These are phyloP conservation scores for Cyberlindnera maclurae DNA, from an alignment of 805 yeast genomes.

Conservation along the genomic window DNA sequence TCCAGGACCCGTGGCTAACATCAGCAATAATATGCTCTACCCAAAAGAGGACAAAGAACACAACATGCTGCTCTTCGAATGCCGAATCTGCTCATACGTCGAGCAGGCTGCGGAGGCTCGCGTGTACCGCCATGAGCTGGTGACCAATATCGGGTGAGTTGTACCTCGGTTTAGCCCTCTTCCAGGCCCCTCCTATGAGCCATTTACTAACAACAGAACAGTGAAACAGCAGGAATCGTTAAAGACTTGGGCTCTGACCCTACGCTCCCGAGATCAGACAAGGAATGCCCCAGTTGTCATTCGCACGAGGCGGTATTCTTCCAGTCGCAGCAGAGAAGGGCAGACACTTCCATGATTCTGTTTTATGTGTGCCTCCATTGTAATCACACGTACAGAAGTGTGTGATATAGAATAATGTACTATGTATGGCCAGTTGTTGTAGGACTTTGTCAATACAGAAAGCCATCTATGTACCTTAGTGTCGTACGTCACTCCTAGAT, in stretches of 20 bases:
- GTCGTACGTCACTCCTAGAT: too few relatives aligned
- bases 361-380: slow-evolving; percentile 90
- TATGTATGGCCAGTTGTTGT: too few relatives aligned
- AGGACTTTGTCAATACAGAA: too few relatives aligned
- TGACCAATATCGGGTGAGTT: slow-evolving; percentile 67
- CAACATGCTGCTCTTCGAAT: slow-evolving; percentile 68
- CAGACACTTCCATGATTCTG: slow-evolving; percentile 91
- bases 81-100: slow-evolving; percentile 91
- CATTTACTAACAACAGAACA: slow-evolving; percentile 8
- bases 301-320: slow-evolving; percentile 90
- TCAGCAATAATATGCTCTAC: slow-evolving; percentile 90
- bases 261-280: slow-evolving; percentile 93
- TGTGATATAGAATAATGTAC: too few relatives aligned
- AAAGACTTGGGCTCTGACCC: slow-evolving; percentile 95
- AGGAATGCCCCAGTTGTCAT: slow-evolving; percentile 86
- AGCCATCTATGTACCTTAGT: too few relatives aligned
- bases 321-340: slow-evolving; percentile 92
- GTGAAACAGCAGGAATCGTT: slow-evolving; percentile 93
- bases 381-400: slow-evolving; percentile 50
- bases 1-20: not conserved
- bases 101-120: slow-evolving; percentile 84
- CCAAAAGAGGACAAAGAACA: slow-evolving; percentile 90
- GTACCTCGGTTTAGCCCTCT: too few relatives aligned
- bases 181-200: too few relatives aligned
- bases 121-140: slow-evolving; percentile 88